Evolutionary conservation across 2,329 filamentous ascomycete genomes (phyloP), one percentile per base, ranked within the genome.

Genomic region (Colletotrichum brevisporum): DNA sequence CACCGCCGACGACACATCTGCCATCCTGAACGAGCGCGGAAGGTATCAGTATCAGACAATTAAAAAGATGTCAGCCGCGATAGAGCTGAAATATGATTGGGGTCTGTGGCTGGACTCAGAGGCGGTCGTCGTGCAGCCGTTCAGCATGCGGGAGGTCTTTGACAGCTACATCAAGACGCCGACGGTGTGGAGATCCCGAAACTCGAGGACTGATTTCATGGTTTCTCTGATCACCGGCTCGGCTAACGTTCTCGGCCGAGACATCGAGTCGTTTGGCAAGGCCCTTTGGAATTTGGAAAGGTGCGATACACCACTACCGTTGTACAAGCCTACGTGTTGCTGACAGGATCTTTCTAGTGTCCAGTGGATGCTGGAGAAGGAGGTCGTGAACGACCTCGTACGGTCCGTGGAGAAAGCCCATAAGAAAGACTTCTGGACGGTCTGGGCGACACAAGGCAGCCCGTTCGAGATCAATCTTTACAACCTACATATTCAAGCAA

Each of bases 41-140:
- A 69, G 60, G 51, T 61, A 9, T 26, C 43, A 66, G 18, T 69
- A 69, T 8, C 66, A 69, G 6, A 56, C 66, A 5, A 60, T 69
- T 15, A 69, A 69, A 18, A 69, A 69, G 26, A 4, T 69, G 62
- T 50, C 55, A 2, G 66, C 62, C 10, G 65, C 65, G n/a, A 26
- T 26, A 18, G 31, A 43, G 12, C 12, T 69, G 0, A 36, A 69
- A 2, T 69, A 60, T 9, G 62, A 69, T 55, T 69, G 57, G 41
- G 66, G 50, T 5, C 62, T 69, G 1, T 69, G 66, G 62, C n/a
- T 66, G 8, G 66, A 69, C 27, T 69, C 66, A 2, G 66, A 69
- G 18, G 56, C 66, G 6, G 56, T 69, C 15, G 62, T 18, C 3
- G 66, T 69, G 13, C 66, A 60, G 16, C 66, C 66, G 0, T 69